A percentile compares a stretch with the other conserved stretches of the same genome.
These are phyloP conservation scores for Chaetomium globosum DNA, from an alignment of 2,329 filamentous ascomycete genomes.

Conservation along the genomic window DNA sequence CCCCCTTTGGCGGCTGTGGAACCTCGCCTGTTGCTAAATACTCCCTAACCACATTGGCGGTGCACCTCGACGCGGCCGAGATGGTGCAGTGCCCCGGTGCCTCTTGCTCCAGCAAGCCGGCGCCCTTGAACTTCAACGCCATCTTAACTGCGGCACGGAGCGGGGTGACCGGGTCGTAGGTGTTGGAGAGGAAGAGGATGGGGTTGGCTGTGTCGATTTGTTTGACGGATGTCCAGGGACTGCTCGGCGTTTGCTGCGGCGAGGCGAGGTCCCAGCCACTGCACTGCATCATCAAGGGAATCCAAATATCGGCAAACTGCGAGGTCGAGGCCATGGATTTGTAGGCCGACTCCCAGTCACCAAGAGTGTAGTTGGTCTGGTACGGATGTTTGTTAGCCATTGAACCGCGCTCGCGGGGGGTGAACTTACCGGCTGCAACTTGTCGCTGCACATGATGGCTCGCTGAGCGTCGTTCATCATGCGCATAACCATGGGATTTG, in stretches of 20 bases:
- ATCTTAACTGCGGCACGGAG: constrained; percentile 50
- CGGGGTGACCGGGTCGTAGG: constrained; percentile 62
- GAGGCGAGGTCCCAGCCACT: constrained; percentile 34
- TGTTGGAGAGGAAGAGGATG: constrained; percentile 60
- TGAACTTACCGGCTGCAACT: constrained; percentile 33
- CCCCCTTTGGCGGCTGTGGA: constrained; percentile 37
- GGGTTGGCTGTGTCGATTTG: constrained; percentile 54
- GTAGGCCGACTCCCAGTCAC: constrained; percentile 39
- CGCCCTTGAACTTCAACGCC: constrained; percentile 44
- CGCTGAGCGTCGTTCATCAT: constrained; percentile 30
- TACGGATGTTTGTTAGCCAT: neutral
- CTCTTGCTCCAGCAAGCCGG: constrained; percentile 46
- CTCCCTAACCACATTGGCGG: constrained; percentile 41
- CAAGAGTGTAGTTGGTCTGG: constrained; percentile 41
- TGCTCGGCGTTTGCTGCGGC: constrained; percentile 29
- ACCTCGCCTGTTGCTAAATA: constrained; percentile 45
- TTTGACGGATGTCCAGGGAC: constrained; percentile 38
- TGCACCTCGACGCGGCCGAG: constrained; percentile 44
- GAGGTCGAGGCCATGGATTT: constrained; percentile 40
- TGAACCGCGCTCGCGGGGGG: neutral
- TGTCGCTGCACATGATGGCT: constrained; percentile 44
- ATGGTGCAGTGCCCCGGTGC: constrained; percentile 45
- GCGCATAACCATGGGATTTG: neutral
- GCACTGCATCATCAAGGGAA: constrained; percentile 35
- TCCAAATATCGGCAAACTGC: constrained; percentile 45